A percentile compares a stretch with the other conserved stretches of the same genome.
Evolutionary conservation across 192 early-diverging fungal species (phyloP).

Genomic region (Coemansia sp.): DNA sequence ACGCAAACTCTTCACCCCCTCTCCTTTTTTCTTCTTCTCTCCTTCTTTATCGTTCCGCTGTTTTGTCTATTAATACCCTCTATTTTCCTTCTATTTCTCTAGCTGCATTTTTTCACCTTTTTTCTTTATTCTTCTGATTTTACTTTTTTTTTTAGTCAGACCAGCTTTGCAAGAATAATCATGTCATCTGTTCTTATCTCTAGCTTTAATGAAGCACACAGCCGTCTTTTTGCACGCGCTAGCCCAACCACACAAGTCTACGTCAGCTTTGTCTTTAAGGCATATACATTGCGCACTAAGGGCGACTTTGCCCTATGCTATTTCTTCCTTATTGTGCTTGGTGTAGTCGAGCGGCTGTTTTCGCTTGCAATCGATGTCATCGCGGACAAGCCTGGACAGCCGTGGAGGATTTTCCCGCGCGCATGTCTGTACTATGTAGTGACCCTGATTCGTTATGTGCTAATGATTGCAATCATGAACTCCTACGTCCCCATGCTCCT

Average conservation of each 20-base stretch:
- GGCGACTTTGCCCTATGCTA: constrained; percentile 41
- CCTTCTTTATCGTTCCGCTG: constrained; percentile 9
- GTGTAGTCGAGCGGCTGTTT: constrained; percentile 43
- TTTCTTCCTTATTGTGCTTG: constrained; percentile 49
- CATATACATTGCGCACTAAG: constrained; percentile 26
- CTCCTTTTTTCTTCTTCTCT: constrained; percentile 6
- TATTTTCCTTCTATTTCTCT: constrained; percentile 14
- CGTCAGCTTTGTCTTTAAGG: constrained; percentile 47
- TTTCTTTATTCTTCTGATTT: not conserved
- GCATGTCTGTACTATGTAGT: constrained; percentile 50
- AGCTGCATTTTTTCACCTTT: not conserved
- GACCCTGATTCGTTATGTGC: constrained; percentile 46
- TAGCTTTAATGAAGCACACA: constrained; percentile 27
- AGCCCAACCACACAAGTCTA: constrained; percentile 12
- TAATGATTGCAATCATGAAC: constrained; percentile 53
- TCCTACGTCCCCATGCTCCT: constrained; percentile 36
- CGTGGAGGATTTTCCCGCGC: constrained; percentile 53
- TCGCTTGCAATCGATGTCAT: constrained; percentile 45
- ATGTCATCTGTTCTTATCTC: constrained; percentile 24
- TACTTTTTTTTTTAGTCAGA: not conserved
- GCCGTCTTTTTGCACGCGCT: constrained; percentile 23
- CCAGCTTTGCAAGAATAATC: not conserved
- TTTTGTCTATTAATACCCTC: constrained; percentile 18
- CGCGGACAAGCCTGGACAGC: constrained; percentile 51
- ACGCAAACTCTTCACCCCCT: not conserved